phyloP scores from a whole-genome alignment of 2,329 filamentous ascomycete genomes.

The Coniochaeta pulveracea region DNA sequence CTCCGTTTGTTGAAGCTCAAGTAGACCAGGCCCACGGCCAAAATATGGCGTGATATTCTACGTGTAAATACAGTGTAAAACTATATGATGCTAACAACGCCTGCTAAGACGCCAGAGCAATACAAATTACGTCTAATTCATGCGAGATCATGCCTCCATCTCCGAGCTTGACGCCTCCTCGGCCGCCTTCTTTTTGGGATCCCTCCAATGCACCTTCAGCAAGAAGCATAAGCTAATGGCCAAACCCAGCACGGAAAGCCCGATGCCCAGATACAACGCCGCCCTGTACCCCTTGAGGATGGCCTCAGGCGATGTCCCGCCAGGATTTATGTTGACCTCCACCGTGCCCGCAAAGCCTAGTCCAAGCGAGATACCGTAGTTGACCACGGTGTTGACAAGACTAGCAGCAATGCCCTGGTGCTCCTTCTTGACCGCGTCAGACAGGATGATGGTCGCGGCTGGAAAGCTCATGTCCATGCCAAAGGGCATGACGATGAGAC shows the following conservation, averaged over 20 bases:
- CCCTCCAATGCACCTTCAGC: slow-evolving; percentile 4
- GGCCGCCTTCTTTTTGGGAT: neutral
- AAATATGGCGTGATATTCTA: too few relatives aligned
- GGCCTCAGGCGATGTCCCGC: slow-evolving; percentile 11
- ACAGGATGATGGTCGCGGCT: slow-evolving; percentile 37
- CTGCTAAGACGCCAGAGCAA: too few relatives aligned
- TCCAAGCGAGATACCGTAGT: slow-evolving; percentile 45
- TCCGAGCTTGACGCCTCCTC: too few relatives aligned
- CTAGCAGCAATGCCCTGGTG: slow-evolving; percentile 23
- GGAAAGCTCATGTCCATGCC: slow-evolving; percentile 48
- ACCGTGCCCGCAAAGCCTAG: slow-evolving; percentile 44
- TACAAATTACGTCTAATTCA: too few relatives aligned
- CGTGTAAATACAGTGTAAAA: too few relatives aligned
- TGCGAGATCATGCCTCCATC: too few relatives aligned
- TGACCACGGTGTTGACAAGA: slow-evolving; percentile 44
- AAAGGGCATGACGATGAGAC: slow-evolving; percentile 31
- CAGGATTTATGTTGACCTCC: slow-evolving; percentile 27
- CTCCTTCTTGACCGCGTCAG: slow-evolving; percentile 21
- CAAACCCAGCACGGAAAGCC: slow-evolving; percentile 12
- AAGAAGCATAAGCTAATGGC: slow-evolving; percentile 10
- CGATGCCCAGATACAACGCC: slow-evolving; percentile 13
- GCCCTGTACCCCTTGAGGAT: slow-evolving; percentile 11
- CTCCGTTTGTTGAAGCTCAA: too few relatives aligned
- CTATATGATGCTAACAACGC: too few relatives aligned
- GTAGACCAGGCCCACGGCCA: too few relatives aligned